Percentiles rank a stretch among this genome's conserved stretches.
These are phyloP conservation scores for Hypoxylon sp. DNA, from an alignment of 2,329 filamentous ascomycete species.

Conservation along the genomic window DNA sequence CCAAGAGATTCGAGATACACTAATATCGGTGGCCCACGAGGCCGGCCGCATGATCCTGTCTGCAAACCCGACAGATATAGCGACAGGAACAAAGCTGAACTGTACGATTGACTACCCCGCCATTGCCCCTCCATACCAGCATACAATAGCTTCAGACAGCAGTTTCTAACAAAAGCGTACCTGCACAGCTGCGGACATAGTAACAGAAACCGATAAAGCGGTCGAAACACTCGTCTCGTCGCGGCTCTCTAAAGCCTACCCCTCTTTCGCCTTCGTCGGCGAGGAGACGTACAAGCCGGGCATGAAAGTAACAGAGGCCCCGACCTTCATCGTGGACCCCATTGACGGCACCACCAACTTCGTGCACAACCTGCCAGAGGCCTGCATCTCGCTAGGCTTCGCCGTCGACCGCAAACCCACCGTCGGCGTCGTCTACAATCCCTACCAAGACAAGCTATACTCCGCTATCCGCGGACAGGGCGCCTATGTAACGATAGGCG, in stretches of 20 bases:
- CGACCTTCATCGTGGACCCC: slow-evolving; percentile 85
- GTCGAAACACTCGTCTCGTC: slow-evolving; percentile 73
- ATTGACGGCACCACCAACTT: slow-evolving; percentile 89
- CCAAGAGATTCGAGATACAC: slow-evolving; percentile 71
- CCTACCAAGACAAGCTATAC: slow-evolving; percentile 77
- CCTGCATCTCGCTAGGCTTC: slow-evolving; percentile 82
- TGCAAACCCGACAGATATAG: slow-evolving; percentile 70
- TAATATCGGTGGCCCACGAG: slow-evolving; percentile 71
- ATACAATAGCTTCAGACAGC: background rate
- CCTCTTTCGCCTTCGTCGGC: slow-evolving; percentile 74
- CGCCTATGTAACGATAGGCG: slow-evolving; percentile 67
- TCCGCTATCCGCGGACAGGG: slow-evolving; percentile 77
- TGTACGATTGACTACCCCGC: slow-evolving; percentile 59
- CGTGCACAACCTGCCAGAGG: slow-evolving; percentile 79
- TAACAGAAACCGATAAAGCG: slow-evolving; percentile 76
- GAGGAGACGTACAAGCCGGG: slow-evolving; percentile 83
- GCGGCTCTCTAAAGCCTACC: slow-evolving; percentile 66
- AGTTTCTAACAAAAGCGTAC: slow-evolving; percentile 8
- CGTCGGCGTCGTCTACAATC: slow-evolving; percentile 85
- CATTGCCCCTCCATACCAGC: slow-evolving; percentile 38
- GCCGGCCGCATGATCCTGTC: slow-evolving; percentile 74
- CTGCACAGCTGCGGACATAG: slow-evolving; percentile 73
- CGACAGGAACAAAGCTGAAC: slow-evolving; percentile 73
- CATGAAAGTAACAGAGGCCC: slow-evolving; percentile 70
- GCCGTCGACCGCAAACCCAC: slow-evolving; percentile 71